Evolutionary conservation across 2,329 filamentous ascomycete species (phyloP), one percentile per base, ranked within the genome.

Genomic region (Cyclaneusma minus): DNA sequence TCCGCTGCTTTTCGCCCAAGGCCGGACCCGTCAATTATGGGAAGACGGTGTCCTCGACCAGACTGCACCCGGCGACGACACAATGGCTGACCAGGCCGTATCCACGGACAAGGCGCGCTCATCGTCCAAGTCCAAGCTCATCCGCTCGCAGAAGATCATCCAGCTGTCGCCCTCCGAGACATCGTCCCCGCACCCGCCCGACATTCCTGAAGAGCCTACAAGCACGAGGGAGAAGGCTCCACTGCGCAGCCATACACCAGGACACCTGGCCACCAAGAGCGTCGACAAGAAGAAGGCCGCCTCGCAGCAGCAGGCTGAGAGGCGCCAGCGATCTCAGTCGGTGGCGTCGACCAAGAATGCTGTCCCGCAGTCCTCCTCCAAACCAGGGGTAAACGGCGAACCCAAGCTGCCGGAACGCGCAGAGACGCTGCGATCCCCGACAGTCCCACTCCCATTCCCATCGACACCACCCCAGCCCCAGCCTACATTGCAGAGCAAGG

Each of bases 171-270:
- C 55, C 28, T 42, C 49, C 33, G 45, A 49, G 34, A 28, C 37
- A 31, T 39, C 39, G 33, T 37, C 35, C 40, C 37, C 43, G 29
- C 43, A 46, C 30, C 37, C 43, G 29, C 43, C 45, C 30, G 47
- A 48, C 33, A 47, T 47, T 16, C 42, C 40, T 31, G 47, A 56
- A 36, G 45, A 54, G 30, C 45, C 46, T 16, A 49, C 52, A 27
- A 28, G 30, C 43, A 31, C 48, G 36, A 30, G 51, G 52, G 33
- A 49, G 43, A 29, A 41, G 42, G 11, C 41, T 45, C 49, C 58
- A 24, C 43, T 64, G 22, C 60, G 68, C 37, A 71, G 61, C 42
- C 68, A 74, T 44, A 74, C 68, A 2, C 68, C 68, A 2, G 67
- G 68, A 30, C 67, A 72, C 39, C 56, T 73, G 21, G 52, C 69